Conservation (phyloP, 1,139 yeast genomes). For the Arxiozyma telluris region DNA sequence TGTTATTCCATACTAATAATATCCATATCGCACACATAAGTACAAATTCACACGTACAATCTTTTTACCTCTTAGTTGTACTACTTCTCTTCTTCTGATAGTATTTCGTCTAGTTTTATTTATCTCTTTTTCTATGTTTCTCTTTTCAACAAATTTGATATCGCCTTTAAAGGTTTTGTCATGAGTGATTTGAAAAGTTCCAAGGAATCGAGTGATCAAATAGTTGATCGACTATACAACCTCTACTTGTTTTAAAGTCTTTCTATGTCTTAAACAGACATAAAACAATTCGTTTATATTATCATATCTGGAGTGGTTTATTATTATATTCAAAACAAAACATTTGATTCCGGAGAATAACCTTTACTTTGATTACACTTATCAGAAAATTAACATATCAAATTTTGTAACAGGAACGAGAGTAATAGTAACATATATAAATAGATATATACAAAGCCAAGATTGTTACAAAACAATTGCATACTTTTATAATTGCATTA, state of each 20-base stretch:
- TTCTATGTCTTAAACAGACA: no score
- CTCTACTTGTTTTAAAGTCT: no score
- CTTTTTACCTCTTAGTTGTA: no score
- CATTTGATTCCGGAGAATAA: background rate
- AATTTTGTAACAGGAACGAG: background rate
- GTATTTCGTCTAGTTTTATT: background rate
- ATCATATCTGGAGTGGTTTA: background rate
- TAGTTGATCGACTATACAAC: background rate
- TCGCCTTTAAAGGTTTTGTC: background rate
- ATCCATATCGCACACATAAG: background rate
- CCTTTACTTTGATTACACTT: background rate
- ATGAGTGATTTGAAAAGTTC: background rate
- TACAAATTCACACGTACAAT: background rate
- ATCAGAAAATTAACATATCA: background rate
- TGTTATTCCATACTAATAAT: background rate
- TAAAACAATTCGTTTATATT: background rate
- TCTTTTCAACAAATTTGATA: background rate
- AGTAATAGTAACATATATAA: no score
- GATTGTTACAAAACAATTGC: background rate
- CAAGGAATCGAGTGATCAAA: background rate
- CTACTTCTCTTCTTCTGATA: no score
- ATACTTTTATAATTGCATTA: background rate
- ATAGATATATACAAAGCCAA: no score
- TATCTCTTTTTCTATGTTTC: background rate
- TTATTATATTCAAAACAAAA: no score